Evolutionary conservation across 768 basidiomycete species (phyloP).

Genomic region (Symmetrospora coprosmae): DNA sequence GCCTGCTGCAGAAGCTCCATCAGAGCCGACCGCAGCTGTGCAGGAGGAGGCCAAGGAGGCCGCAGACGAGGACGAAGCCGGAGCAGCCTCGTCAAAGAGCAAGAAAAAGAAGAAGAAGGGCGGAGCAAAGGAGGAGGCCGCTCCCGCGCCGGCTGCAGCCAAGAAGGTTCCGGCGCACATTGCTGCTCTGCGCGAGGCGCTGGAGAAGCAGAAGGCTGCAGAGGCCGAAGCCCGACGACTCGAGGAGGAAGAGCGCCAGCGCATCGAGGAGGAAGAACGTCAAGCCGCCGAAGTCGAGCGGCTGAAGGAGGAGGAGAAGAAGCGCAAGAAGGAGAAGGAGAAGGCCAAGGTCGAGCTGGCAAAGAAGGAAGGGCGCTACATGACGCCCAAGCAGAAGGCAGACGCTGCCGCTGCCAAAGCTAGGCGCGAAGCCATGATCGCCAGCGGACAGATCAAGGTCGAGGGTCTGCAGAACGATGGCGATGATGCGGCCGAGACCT

Average conservation of each 20-base stretch:
- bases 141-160: conserved; percentile 27
- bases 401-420: conserved; percentile 81
- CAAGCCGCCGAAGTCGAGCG: conserved; percentile 59
- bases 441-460: conserved; percentile 68
- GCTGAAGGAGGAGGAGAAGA: conserved; percentile 81
- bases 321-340: conserved; percentile 88
- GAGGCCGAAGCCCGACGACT: conserved; percentile 64
- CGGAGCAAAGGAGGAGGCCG: conserved; percentile 32
- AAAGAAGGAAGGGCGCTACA: conserved; percentile 80
- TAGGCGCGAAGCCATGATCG: conserved; percentile 74
- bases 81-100: conserved; percentile 26
- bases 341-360: conserved; percentile 81
- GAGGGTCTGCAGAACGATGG: conserved; percentile 55
- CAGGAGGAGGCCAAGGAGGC: conserved; percentile 21
- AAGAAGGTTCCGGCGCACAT: conserved; percentile 52
- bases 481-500: conserved; percentile 33
- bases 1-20: conserved; percentile 29
- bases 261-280: conserved; percentile 82
- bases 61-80: conserved; percentile 25
- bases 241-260: conserved; percentile 54
- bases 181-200: conserved; percentile 68
- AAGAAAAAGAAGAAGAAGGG: conserved; percentile 37
- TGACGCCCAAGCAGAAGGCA: conserved; percentile 96
- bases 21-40: conserved; percentile 28
- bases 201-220: conserved; percentile 78